A percentile compares a stretch with the other conserved stretches of the same genome.
These are phyloP conservation scores for Fusarium lateritium DNA, from an alignment of 2,329 filamentous ascomycete genomes.

Conservation along the genomic window DNA sequence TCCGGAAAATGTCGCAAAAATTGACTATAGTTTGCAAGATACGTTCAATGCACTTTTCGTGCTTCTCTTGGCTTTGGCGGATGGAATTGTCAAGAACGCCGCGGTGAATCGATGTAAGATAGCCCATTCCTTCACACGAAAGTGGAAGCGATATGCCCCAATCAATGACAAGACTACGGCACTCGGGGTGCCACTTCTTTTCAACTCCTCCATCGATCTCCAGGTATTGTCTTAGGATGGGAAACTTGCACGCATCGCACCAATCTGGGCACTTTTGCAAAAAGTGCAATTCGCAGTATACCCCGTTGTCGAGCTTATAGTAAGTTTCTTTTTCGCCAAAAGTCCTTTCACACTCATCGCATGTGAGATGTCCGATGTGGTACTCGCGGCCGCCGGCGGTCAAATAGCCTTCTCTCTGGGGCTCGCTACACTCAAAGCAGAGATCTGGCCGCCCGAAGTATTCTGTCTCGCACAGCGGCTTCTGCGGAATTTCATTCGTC, in stretches of 20 bases:
- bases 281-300: neutral
- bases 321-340: neutral
- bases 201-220: neutral
- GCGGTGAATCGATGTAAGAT: neutral
- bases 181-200: neutral
- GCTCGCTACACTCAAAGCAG: neutral
- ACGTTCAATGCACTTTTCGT: neutral
- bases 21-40: neutral
- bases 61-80: neutral
- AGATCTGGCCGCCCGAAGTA: neutral
- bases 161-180: neutral
- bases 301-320: neutral
- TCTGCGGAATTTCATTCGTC: neutral
- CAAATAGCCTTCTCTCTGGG: neutral
- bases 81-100: too few relatives aligned
- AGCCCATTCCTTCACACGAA: neutral
- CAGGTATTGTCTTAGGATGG: neutral
- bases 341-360: neutral
- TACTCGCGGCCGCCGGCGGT: neutral
- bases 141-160: neutral
- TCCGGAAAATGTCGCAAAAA: too few relatives aligned
- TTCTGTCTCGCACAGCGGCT: conserved; percentile 2
- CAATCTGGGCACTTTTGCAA: neutral
- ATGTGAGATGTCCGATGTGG: neutral
- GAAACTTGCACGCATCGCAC: conserved; percentile 1